Evolutionary conservation across 1,284 basidiomycete genomes (phyloP), one percentile per base, ranked within the genome.

Genomic region (Cryptococcus deneoformans): DNA sequence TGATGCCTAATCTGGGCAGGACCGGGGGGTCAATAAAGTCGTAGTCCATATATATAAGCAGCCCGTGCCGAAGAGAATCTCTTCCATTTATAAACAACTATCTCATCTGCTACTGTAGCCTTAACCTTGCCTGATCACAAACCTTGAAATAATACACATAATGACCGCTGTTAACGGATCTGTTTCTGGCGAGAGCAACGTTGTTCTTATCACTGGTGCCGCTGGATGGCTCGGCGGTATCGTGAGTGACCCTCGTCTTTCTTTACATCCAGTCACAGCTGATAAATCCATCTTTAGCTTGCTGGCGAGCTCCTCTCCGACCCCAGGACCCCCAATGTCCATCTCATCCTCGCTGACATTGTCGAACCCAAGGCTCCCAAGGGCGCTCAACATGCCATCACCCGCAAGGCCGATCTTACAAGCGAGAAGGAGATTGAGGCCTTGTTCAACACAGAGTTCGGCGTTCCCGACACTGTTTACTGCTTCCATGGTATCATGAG

Each of bases 401-500:
- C 79, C 2, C 64, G 82, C 68, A 81, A 82, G 65, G 80, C 80
- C 6, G 83, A 85, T 69, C 69, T 85, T 54, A 81, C 80, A 11
- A 78, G 82, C 57, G 69, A 68, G 37, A 67, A 67, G 6, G 78
- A 81, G 55, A 75, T 82, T 46, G 77, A 82, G 29, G 66, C 66
- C 0, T 72, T 85, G 35, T 77, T 71, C 65, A 64, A 55, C 24
- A 77, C 75, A 40, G 66, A 66, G 51, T 69, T 70, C 52, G 73
- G 74, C 16, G 59, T 62, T 0, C 74, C 74, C 4, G 71, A 72
- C 56, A 69, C 71, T 12, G 64, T 76, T 39, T 86, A 85, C 70
- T 84, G 83, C 64, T 77, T 85, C 56, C 84, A 86, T 64, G 84
- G 84, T 8, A 84, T 85, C 68, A 85, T 86, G 85, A 82, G 81